Evolutionary conservation across 208 protist genomes (phyloP).

Genomic region (Borovskyia barvae): DNA sequence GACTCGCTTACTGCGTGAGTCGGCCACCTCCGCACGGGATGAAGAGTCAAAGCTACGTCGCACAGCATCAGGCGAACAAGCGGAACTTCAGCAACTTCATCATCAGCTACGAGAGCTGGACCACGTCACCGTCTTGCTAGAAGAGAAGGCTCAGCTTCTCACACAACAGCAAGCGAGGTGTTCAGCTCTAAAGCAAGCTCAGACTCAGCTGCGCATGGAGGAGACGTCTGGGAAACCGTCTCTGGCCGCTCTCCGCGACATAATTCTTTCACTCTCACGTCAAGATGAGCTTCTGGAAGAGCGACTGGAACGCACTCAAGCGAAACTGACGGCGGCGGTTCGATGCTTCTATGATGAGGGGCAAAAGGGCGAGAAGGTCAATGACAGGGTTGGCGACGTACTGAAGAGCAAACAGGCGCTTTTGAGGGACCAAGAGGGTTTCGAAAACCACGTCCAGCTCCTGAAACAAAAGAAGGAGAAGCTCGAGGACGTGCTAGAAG

Average conservation of each 20-base stretch:
- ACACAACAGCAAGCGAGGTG: constrained; percentile 23
- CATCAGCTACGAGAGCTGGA: constrained; percentile 20
- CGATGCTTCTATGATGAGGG: constrained; percentile 36
- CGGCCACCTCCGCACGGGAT: constrained; percentile 2
- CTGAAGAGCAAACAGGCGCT: constrained; percentile 11
- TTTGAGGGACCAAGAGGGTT: constrained; percentile 6
- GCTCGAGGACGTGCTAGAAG: constrained; percentile 14
- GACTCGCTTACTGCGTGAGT: constrained; percentile 8
- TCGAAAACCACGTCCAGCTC: constrained; percentile 13
- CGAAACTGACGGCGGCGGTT: constrained; percentile 23
- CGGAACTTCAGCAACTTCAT: constrained; percentile 15
- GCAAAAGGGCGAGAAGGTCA: constrained; percentile 26
- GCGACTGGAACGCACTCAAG: constrained; percentile 29
- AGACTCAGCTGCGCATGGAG: constrained; percentile 22
- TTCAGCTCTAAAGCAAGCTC: constrained; percentile 18
- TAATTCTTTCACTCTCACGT: constrained; percentile 23
- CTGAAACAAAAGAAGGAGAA: constrained; percentile 17
- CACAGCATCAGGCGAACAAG: constrained; percentile 6
- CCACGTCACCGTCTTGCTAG: constrained; percentile 8
- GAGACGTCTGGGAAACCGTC: constrained; percentile 11
- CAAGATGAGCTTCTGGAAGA: constrained; percentile 34
- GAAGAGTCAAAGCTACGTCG: background rate
- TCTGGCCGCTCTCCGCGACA: constrained; percentile 18
- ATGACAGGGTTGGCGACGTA: constrained; percentile 13
- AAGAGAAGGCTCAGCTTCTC: constrained; percentile 26